These are phyloP conservation scores for Aegle marmelos DNA, from an alignment of 345 rosid genomes.

Conservation along the genomic window DNA sequence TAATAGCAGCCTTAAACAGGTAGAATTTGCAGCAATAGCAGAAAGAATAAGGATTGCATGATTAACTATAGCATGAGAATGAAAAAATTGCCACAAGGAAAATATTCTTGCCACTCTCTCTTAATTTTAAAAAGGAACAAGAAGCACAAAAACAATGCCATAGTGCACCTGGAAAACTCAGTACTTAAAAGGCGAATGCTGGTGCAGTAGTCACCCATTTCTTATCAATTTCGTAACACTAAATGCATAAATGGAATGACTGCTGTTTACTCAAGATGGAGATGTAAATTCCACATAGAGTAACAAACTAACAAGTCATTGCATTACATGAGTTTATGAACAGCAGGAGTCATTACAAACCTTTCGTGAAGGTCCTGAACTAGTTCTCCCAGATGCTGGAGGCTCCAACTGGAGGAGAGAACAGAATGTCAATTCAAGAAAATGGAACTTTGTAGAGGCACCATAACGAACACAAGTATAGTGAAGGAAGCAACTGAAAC, in stretches of 20 bases:
- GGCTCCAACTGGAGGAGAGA: conserved; percentile 53
- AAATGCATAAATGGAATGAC: neutral
- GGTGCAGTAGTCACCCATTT: neutral
- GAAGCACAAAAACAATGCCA: neutral
- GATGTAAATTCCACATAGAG: neutral
- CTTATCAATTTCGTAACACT: neutral
- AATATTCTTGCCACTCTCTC: neutral
- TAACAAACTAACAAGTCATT: neutral
- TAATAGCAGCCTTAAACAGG: neutral
- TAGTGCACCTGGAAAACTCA: neutral
- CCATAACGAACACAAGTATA: conserved; percentile 1
- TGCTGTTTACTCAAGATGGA: neutral
- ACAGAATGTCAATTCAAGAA: conserved; percentile 16
- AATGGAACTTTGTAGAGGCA: neutral
- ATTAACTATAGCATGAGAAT: neutral
- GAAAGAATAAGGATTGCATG: neutral
- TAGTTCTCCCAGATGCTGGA: conserved; percentile 65
- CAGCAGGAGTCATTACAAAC: conserved; percentile 38
- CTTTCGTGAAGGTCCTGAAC: conserved; percentile 85
- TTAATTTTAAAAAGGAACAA: neutral
- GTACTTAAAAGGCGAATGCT: neutral
- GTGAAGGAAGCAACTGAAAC: conserved; percentile 9
- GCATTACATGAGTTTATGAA: neutral
- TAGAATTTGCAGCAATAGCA: neutral
- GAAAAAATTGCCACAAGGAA: neutral